Conservation (phyloP, 2,329 filamentous ascomycete species). For the Malbranchea zuffiana region DNA sequence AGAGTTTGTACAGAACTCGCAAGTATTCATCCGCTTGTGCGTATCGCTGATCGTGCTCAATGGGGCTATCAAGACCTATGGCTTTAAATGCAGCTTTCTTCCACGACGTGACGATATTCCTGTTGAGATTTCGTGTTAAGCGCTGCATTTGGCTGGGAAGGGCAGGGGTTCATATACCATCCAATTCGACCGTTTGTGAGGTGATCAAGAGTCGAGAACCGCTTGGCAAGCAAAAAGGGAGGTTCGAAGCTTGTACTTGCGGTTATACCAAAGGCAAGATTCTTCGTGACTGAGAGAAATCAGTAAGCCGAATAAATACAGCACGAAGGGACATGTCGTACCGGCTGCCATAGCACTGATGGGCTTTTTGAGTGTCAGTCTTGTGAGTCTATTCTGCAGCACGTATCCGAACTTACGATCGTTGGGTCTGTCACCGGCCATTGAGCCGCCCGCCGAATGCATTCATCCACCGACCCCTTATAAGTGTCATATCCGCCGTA, state of each 20-base stretch:
- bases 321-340: no score
- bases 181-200: slow-evolving; percentile 51
- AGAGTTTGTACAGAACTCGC: slow-evolving; percentile 50
- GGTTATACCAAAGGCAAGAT: slow-evolving; percentile 52
- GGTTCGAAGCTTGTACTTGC: slow-evolving; percentile 53
- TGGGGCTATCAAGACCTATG: slow-evolving; percentile 47
- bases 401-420: slow-evolving; percentile 39
- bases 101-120: slow-evolving; percentile 57
- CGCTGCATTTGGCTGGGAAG: neutral
- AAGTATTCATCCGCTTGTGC: slow-evolving; percentile 53
- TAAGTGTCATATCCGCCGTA: slow-evolving; percentile 56
- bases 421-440: slow-evolving; percentile 56
- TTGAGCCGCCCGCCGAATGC: slow-evolving; percentile 51
- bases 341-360: slow-evolving; percentile 57
- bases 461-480: slow-evolving; percentile 48
- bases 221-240: slow-evolving; percentile 51
- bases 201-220: slow-evolving; percentile 53
- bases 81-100: slow-evolving; percentile 54
- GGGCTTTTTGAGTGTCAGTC: slow-evolving; percentile 47
- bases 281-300: slow-evolving; percentile 55
- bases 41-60: slow-evolving; percentile 53
- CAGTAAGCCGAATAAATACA: no score
- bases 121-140: no score
- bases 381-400: neutral
- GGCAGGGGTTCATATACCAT: slow-evolving; percentile 36